Evolutionary conservation across 257 asterid genomes (phyloP).

Genomic region (Scutellaria barbata): DNA sequence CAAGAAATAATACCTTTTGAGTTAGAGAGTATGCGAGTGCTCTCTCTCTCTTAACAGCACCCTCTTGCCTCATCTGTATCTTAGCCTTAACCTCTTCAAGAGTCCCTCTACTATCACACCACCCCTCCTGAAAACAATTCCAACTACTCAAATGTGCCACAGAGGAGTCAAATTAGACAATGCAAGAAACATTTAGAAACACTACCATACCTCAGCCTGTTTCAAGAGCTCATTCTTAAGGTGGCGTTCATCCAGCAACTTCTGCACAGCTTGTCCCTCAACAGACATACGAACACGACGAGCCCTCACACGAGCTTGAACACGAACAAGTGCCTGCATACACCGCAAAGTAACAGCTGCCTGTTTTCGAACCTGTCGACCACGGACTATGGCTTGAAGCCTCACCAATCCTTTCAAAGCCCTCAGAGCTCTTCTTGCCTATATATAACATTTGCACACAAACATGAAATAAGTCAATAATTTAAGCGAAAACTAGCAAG

Average conservation of each 20-base stretch:
- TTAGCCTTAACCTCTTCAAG: constrained; percentile 73
- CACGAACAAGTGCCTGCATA: constrained; percentile 98
- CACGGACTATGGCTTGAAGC: constrained; percentile 94
- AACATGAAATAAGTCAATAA: not conserved
- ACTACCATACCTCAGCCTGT: constrained; percentile 74
- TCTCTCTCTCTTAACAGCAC: constrained; percentile 85
- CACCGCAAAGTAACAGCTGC: constrained; percentile 94
- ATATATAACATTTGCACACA: not conserved
- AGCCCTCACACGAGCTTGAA: constrained; percentile 95
- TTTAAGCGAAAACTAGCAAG: not conserved
- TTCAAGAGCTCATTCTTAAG: constrained; percentile 55
- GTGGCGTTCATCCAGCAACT: constrained; percentile 66
- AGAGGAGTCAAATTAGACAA: not conserved
- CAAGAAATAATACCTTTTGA: constrained; percentile 62
- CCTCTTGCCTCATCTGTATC: constrained; percentile 92
- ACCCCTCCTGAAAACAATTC: constrained; percentile 64
- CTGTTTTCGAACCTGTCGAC: constrained; percentile 88
- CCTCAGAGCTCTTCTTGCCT: constrained; percentile 97
- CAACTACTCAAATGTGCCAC: not conserved
- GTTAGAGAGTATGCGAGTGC: constrained; percentile 84
- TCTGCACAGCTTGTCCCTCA: constrained; percentile 92
- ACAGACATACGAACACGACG: constrained; percentile 83
- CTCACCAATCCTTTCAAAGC: constrained; percentile 93
- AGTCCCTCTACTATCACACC: constrained; percentile 92
- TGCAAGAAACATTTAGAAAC: not conserved